Conservation (phyloP, 2,329 filamentous ascomycete species). For the Colletotrichum falcatum region DNA sequence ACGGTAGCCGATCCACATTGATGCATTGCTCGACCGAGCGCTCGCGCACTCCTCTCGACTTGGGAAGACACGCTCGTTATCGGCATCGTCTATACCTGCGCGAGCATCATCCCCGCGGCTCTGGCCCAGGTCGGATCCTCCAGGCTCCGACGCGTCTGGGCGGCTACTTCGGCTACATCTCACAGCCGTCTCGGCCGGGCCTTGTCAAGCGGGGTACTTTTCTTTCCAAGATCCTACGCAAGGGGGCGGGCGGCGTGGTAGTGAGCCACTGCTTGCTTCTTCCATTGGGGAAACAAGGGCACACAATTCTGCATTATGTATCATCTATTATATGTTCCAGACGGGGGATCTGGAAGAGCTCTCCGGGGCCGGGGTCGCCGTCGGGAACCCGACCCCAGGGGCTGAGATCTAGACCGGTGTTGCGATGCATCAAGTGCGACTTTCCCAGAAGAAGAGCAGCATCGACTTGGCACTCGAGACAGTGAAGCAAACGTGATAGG, state of each 20-base stretch:
- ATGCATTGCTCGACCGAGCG: conserved; percentile 55
- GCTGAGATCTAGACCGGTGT: neutral
- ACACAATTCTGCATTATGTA: neutral
- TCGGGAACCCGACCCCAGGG: neutral
- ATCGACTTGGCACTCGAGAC: neutral
- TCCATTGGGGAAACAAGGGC: neutral
- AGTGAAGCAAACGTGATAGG: no score
- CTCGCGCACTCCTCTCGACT: conserved; percentile 58
- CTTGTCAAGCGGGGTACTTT: neutral
- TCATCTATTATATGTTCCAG: neutral
- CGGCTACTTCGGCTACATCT: no score
- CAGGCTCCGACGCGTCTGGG: no score
- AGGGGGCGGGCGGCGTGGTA: neutral
- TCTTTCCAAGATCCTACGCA: neutral
- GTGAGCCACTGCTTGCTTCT: neutral
- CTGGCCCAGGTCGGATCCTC: conserved; percentile 23
- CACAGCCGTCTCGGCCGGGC: no score
- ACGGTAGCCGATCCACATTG: conserved; percentile 52
- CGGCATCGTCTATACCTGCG: conserved; percentile 56
- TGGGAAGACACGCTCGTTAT: conserved; percentile 58
- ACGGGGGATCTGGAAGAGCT: neutral
- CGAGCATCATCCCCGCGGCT: conserved; percentile 53
- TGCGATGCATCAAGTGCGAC: neutral
- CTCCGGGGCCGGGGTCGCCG: neutral
- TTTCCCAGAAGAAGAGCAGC: neutral